Evolutionary conservation across 345 rosid species (phyloP).

Genomic region (Camelina laxa): DNA sequence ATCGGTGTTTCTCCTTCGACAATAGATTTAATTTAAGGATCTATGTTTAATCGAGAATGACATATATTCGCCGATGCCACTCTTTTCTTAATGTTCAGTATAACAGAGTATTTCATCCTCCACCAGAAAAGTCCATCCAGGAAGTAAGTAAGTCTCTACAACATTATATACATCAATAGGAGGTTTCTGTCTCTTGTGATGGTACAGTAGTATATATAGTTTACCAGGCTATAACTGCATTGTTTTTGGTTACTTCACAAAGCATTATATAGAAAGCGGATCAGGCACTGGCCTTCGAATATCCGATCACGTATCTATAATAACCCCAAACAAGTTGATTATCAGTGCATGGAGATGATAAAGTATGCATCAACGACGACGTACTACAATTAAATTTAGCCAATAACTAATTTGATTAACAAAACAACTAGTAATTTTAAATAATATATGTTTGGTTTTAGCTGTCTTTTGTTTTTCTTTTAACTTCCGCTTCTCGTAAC

Average conservation of each 20-base stretch:
- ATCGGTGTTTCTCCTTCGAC: constrained; percentile 38
- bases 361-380: constrained; percentile 73
- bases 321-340: constrained; percentile 74
- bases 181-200: not conserved
- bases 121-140: constrained; percentile 49
- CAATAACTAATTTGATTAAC: not conserved
- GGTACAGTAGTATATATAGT: not conserved
- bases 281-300: constrained; percentile 68
- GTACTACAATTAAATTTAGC: constrained; percentile 44
- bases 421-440: too few species aligned
- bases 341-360: constrained; percentile 78
- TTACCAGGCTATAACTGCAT: not conserved
- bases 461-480: constrained; percentile 31
- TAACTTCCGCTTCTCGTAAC: constrained; percentile 28
- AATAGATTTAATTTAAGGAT: too few species aligned
- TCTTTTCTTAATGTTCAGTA: too few species aligned
- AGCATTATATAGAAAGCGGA: constrained; percentile 66
- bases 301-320: constrained; percentile 70
- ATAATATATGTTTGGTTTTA: not conserved
- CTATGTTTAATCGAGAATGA: too few species aligned
- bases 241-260: constrained; percentile 25
- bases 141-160: constrained; percentile 50
- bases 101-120: too few species aligned
- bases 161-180: too few species aligned
- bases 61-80: too few species aligned